Evolutionary conservation across 768 basidiomycete genomes (phyloP), one percentile per base, ranked within the genome.

Genomic region (Naganishia onofrii): DNA sequence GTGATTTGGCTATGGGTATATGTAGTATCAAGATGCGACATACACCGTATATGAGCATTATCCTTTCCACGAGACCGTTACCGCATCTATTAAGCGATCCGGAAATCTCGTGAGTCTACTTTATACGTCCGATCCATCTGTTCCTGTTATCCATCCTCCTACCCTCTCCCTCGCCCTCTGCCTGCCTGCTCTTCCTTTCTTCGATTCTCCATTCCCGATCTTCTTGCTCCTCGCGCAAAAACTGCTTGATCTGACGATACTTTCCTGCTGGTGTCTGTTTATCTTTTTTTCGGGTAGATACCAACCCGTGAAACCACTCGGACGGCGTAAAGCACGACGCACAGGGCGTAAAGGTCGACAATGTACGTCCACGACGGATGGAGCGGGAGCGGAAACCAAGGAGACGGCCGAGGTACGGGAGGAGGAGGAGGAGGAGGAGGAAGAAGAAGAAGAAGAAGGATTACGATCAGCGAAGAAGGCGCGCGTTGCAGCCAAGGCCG

Each of bases 11-110:
- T n/a, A n/a, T n/a, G n/a, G n/a, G n/a, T n/a, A 23, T 12, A 26
- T 15, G 2, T 44, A 79, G 78, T 69, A 75, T 75, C 0, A 75
- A 76, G 57, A 77, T 79, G 78, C 72, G 67, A 3, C 78, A 79
- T 67, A 72, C 71, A 29, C 78, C 78, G 17, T 79, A 72, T 68
- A 71, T 79, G 26, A 63, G 73, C 53, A 71, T 79, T 38, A 77
- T 75, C 6, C 64, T 79, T 0, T 76, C 74, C 1, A 74, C 74
- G 21, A 54, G 56, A 17, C 75, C 76, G 6, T 58, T 79, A 28
- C 60, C 60, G n/a, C 60, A 63, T 26, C 38, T 63, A 2, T 26
- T 63, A 15, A 3, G 15, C 23, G 29, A 63, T 17, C 23, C 29
- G 6, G 60, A 63, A 29, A 63, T 44, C n/a, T 63, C 60, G 60